Base-by-base conservation (phyloP, 1,284 basidiomycete genomes). In the Malassezia dermatis region DNA sequence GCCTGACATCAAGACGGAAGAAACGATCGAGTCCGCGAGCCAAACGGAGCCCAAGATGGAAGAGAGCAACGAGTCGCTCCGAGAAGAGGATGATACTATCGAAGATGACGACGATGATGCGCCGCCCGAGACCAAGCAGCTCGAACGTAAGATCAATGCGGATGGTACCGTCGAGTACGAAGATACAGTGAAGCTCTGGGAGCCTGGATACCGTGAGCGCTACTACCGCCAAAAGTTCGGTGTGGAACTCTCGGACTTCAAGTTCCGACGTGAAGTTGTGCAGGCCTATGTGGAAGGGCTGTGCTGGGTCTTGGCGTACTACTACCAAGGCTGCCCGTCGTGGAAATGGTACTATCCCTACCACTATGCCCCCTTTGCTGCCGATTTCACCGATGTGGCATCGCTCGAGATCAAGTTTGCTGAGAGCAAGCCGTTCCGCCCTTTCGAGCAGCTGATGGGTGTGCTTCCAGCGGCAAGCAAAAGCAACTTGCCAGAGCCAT, bases 321-420 rank as follows among this genome's bases (percentile, higher is more conserved):
- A 98, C 75, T 99, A 96, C 76, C 93, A 96, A 81, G 94, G 94
- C 63, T 74, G 73, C 27, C 89, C 93, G 4, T 93, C 90, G 1
- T 99, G 94, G 94, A 84, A 90, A 68, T 99, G 94, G 94, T 99
- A 86, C 77, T 98, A 96, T 74, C 94, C 94, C 0, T 94, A 88
- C 73, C 93, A 99, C 77, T 98, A 93, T 75, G 89, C 94, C 4
- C 94, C 94, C 0, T 99, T 98, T 74, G 94, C 94, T 6, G 85
- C 86, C 56, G 94, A 99, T 75, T 96, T 98, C 67, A 81, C 82
- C 53, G 84, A 89, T 48, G 56, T 72, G 19, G 81, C 81, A 39
- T 79, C 83, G 62, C 83, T 93, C 81, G 78, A 89, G 44, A 85
- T 98, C 72, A 77, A 79, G 28, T 90, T 91, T 64, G 80, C 82